Evolutionary conservation across 176 grass and related monocot species (phyloP), one percentile per base, ranked within the genome.

Genomic region (sorghum (Sorghum bicolor)): DNA sequence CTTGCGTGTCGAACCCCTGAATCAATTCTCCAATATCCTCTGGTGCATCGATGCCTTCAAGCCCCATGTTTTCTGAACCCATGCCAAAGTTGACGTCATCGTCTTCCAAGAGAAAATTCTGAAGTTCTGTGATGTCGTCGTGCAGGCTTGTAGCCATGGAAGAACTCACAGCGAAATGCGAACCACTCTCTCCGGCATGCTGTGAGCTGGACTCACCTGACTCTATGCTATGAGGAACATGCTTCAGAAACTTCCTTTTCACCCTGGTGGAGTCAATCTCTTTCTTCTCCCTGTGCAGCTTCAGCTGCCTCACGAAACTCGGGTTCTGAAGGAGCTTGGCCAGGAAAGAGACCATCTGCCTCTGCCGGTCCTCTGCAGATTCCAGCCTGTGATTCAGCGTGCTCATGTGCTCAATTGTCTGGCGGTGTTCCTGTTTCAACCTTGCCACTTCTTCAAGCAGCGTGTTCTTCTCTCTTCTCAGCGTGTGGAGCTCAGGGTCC

Each of bases 321-420:
- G 89, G 93, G 76, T 96, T 90, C 60, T 70, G 83, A 61, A 94
- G 67, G 69, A 94, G 86, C 78, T 99, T 96, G 13, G 91, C 89
- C 62, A 96, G 78, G 91, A 99, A 96, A 25, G 93, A 96, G 19
- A 99, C 78, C 91, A 99, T 92, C 86, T 92, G 93, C 75, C 87
- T 99, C 88, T 99, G 91, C 61, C 86, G 82, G 77, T 89, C 83
- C 74, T 96, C 96, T 6, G 89, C 88, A 5, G 84, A 91, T 76
- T 96, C 83, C 43, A 99, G 67, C 84, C 77, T 87, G 74, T 90
- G 75, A 75, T 99, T 89, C 70, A 99, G 81, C 20, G 86, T 73
- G 80, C 85, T 80, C 91, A 99, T 92, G 39, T 90, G 91, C 47
- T 94, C 83, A 72, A 94, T 72, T 43, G 93, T 94, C 61, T 62